phyloP scores from a whole-genome alignment of 306 rosid species.

The Citrullus colocynthis region DNA sequence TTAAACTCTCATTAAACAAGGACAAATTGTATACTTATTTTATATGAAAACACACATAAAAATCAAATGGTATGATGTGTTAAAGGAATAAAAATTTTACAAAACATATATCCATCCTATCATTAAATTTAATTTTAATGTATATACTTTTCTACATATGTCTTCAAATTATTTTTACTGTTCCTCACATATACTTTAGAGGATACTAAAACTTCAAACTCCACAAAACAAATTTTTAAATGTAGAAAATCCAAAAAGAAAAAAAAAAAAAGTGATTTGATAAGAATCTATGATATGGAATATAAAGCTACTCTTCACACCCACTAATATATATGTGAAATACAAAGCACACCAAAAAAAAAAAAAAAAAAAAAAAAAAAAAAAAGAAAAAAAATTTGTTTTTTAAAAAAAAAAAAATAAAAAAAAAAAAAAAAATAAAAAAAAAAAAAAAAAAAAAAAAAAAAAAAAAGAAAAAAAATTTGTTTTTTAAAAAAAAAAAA shows the following conservation, averaged over 20 bases:
- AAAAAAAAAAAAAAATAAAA: background rate
- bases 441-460: background rate
- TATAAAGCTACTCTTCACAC: background rate
- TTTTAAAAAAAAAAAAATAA: background rate
- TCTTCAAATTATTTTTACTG: no score
- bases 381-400: background rate
- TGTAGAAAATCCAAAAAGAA: no score
- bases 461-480: no score
- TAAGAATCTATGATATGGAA: background rate
- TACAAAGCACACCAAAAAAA: background rate
- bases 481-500: background rate
- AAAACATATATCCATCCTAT: no score
- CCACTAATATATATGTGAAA: background rate
- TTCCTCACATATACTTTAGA: no score
- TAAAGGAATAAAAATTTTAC: background rate
- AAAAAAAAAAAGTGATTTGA: background rate
- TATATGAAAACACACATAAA: no score
- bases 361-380: background rate
- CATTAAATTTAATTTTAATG: no score
- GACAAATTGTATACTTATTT: no score
- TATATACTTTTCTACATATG: no score
- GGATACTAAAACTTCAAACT: no score
- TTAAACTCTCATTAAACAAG: no score
- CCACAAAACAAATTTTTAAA: no score
- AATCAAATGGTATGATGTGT: background rate